phyloP scores from a whole-genome alignment of 2,329 filamentous ascomycete genomes.

The Neocucurbitaria cava region DNA sequence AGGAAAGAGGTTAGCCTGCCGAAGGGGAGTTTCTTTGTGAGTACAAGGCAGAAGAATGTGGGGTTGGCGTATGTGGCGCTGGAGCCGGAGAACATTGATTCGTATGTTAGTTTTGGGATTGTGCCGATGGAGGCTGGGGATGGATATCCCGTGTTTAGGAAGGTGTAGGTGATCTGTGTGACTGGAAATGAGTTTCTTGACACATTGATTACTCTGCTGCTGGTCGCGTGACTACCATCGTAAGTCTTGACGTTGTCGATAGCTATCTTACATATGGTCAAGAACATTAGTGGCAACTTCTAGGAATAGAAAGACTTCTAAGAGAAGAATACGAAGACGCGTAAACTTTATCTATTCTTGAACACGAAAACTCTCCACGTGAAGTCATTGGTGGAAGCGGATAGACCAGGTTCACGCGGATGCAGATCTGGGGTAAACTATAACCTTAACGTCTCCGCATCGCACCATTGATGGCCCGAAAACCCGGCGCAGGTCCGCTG shows the following conservation, averaged over 20 bases:
- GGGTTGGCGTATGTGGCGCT: constrained; percentile 47
- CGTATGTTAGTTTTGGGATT: constrained; percentile 47
- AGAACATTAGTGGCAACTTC: too few relatives aligned
- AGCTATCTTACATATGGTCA: too few relatives aligned
- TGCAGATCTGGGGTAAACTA: background rate
- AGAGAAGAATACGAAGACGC: too few relatives aligned
- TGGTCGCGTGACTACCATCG: too few relatives aligned
- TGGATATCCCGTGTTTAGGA: constrained; percentile 43
- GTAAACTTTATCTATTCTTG: too few relatives aligned
- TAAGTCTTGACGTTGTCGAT: too few relatives aligned
- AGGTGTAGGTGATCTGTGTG: constrained; percentile 17
- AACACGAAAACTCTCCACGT: background rate
- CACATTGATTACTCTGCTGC: too few relatives aligned
- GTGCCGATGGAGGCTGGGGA: constrained; percentile 46
- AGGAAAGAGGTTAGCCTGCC: constrained; percentile 37
- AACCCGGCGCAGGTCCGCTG: constrained; percentile 17
- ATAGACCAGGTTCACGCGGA: background rate
- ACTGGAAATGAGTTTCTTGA: too few relatives aligned
- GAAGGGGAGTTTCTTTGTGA: constrained; percentile 43
- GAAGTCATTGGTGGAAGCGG: background rate
- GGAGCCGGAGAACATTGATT: constrained; percentile 49
- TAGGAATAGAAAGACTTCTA: too few relatives aligned
- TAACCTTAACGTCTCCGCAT: constrained; percentile 16
- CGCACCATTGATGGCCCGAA: constrained; percentile 23
- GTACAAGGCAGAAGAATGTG: constrained; percentile 47